These are phyloP conservation scores for Cutaneotrichosporon cavernicola DNA, from an alignment of 1,284 basidiomycete species.

Conservation along the genomic window DNA sequence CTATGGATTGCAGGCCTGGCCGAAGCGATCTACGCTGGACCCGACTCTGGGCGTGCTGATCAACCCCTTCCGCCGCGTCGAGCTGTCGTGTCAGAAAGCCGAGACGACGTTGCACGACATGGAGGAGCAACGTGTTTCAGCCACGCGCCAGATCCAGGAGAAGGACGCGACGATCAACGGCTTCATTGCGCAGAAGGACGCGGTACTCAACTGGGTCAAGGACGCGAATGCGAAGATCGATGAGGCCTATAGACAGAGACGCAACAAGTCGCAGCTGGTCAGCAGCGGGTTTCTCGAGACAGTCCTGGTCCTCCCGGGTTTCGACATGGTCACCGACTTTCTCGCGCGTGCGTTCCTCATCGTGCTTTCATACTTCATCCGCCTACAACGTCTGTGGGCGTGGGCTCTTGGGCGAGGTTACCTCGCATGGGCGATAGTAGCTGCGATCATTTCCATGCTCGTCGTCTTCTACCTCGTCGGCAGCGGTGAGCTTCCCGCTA, in stretches of 20 bases:
- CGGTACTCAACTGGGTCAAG: slow-evolving; percentile 32
- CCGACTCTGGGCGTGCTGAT: slow-evolving; percentile 29
- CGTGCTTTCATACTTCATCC: slow-evolving; percentile 11
- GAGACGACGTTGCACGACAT: slow-evolving; percentile 13
- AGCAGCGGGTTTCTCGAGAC: slow-evolving; percentile 20
- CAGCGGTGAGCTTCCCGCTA: neutral
- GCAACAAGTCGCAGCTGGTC: slow-evolving; percentile 18
- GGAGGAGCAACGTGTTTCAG: slow-evolving; percentile 10
- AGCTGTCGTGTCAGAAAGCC: slow-evolving; percentile 27
- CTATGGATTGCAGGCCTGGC: slow-evolving; percentile 29
- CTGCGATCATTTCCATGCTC: slow-evolving; percentile 13
- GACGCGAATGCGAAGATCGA: slow-evolving; percentile 20
- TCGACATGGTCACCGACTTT: slow-evolving; percentile 19
- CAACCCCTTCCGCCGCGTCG: slow-evolving; percentile 34
- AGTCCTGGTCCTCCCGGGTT: slow-evolving; percentile 11
- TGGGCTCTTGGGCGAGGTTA: slow-evolving; percentile 14
- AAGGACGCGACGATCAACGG: slow-evolving; percentile 31
- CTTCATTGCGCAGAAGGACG: slow-evolving; percentile 34
- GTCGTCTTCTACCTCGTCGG: slow-evolving; percentile 16
- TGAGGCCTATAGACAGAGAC: slow-evolving; percentile 13
- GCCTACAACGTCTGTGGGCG: slow-evolving; percentile 11
- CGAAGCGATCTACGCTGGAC: slow-evolving; percentile 35
- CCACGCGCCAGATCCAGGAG: slow-evolving; percentile 22
- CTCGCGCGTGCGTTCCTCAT: slow-evolving; percentile 15
- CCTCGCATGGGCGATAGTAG: slow-evolving; percentile 17